Evolutionary conservation across 1,284 basidiomycete genomes (phyloP), one percentile per base, ranked within the genome.

Genomic region (Moesziomyces aphidis): DNA sequence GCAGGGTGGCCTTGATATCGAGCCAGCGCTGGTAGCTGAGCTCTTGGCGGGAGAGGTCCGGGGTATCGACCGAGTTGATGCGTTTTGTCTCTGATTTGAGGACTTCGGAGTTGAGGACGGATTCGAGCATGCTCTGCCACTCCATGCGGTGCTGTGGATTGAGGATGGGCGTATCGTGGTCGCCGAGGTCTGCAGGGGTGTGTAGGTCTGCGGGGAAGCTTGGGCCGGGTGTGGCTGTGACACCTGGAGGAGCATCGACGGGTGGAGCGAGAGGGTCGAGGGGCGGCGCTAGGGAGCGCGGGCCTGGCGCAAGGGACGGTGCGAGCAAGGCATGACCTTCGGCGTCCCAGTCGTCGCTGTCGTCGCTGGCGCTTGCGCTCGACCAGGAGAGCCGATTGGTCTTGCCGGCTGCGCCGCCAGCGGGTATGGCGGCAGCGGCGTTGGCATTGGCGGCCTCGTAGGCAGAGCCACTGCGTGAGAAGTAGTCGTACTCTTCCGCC

Each of bases 1-100:
- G 89, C 43, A 97, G 88, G 76, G 90, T 92, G 43, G 97, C 96
- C 47, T 94, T 90, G 50, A 98, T 89, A 61, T 93, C 93, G 73
- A 96, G 88, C 96, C 96, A 99, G 88, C 81, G 91, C 89, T 81
- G 70, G 57, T 86, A 84, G 64, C 85, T 81, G 46, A 81, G 63
- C 57, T 84, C 76, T 36, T 72, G 60, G 15, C 77, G 67, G 43
- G 69, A 74, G 45, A 65, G 75, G 59, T 68, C 80, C 39, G 76
- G 81, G 50, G 70, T 80, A 42, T 85, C 84, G 51, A 79, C 84
- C 11, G 75, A 85, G 88, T 86, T 76, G 72, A 84, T 84, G 28
- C 83, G 75, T 55, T 82, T 80, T 50, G 83, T 83, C 60, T 84
- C 83, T n/a, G 76, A 77, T 44, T 78, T 74, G 31, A 84, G 76